Base-by-base conservation (phyloP, 2,329 filamentous ascomycete species). In the Aureobasidium subglaciale region DNA sequence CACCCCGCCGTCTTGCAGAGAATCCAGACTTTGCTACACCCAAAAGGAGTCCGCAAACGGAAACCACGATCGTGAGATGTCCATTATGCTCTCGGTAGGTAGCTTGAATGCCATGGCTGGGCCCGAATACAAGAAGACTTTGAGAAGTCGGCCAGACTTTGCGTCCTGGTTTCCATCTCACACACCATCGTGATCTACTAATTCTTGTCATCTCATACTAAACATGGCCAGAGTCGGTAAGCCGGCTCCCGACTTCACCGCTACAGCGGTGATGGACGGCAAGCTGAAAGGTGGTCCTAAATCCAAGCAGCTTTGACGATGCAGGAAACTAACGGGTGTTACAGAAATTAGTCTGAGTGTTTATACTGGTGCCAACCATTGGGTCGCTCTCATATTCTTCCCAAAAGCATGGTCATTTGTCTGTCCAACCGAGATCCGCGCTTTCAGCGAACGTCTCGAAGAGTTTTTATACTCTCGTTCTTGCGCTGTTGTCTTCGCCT, bases 351-450 rank as follows among this genome's bases (percentile, higher is more conserved):
- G 64, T 8, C 59, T 69, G 24, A 59, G 60, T 32, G 58, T 62
- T 8, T 69, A 67, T 55, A 64, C 63, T 4, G 48, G 60, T 40
- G 62, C 65, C 1, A 73, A 75, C 58, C 73, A 78, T 71, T 79
- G 83, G 83, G 78, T 85, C 58, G 74, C 85, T 63, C 80, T 86
- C 30, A 78, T 81, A 61, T 85, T 85, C 75, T 81, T 85, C 68
- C 83, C 83, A 56, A 82, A 84, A 72, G 82, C 84, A 64, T 86
- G 83, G 77, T 84, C 82, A 62, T 85, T 85, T 62, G 81, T 85
- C 66, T 85, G 82, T 73, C 80, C 81, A 25, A 82, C 80, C 66
- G 80, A 85, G 70, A 84, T 85, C 70, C 78, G 83, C 64, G 81
- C 82, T 65, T 85, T 80, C 73, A 81, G 79, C 68, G 78, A 83